Conservation (phyloP, 768 basidiomycete genomes). For the Pisolithus microcarpus region DNA sequence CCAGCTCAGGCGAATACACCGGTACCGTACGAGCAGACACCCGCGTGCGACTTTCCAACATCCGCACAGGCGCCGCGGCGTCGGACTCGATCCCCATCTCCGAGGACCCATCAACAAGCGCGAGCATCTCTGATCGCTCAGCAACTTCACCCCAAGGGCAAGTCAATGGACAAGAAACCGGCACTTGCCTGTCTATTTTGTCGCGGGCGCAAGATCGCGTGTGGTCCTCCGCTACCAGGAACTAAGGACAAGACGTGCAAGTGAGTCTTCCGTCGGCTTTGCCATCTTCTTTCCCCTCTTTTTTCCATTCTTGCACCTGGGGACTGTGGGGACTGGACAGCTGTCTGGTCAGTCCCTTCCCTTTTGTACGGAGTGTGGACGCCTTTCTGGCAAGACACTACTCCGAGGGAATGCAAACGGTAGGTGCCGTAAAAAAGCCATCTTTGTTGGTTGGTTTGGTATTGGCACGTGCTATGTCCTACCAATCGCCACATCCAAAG, state of each 20-base stretch:
- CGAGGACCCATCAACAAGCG: conserved; percentile 4
- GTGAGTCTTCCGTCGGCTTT: conserved; percentile 34
- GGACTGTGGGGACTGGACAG: background rate
- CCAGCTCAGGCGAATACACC: conserved; percentile 3
- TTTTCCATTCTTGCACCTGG: background rate
- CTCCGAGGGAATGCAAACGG: too few species aligned
- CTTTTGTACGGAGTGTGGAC: too few species aligned
- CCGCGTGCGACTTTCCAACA: conserved; percentile 10
- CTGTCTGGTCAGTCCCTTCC: too few species aligned
- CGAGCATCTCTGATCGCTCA: background rate
- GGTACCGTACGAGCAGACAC: conserved; percentile 6
- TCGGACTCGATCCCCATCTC: conserved; percentile 23
- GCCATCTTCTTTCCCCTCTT: background rate
- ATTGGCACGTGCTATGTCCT: conserved; percentile 9
- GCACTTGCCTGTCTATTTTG: conserved; percentile 60
- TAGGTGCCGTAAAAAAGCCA: background rate
- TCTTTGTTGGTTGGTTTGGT: background rate
- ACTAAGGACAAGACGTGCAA: conserved; percentile 57
- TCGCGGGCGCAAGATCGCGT: conserved; percentile 62
- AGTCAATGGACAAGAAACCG: conserved; percentile 44
- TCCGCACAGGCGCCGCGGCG: conserved; percentile 14
- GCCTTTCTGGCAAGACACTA: too few species aligned
- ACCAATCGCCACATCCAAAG: conserved; percentile 12
- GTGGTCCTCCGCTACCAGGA: conserved; percentile 49
- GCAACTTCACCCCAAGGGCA: conserved; percentile 14